Evolutionary conservation across 176 grass and related monocot species (phyloP).

Genomic region (Ananas comosus): DNA sequence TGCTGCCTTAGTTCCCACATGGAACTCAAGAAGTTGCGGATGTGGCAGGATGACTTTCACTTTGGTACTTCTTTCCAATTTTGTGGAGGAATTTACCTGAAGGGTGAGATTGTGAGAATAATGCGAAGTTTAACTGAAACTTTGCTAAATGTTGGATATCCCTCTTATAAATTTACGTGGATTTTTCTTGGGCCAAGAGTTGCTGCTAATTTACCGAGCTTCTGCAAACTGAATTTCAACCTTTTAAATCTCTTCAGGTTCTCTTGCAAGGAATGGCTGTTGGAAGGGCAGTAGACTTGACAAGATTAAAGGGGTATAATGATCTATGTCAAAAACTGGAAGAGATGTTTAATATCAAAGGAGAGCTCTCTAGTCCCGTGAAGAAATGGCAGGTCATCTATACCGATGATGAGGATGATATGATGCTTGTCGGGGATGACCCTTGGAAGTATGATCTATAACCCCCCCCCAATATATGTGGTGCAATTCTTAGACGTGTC

Average conservation of each 20-base stretch:
- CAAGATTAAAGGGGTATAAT: constrained; percentile 53
- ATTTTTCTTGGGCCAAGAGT: neutral
- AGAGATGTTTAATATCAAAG: neutral
- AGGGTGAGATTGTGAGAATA: too few species aligned
- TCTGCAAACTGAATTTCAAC: neutral
- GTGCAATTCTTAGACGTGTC: too few species aligned
- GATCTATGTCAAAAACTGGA: constrained; percentile 41
- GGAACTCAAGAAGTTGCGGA: too few species aligned
- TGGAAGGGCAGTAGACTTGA: constrained; percentile 84
- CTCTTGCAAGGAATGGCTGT: constrained; percentile 92
- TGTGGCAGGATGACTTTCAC: too few species aligned
- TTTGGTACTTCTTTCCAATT: too few species aligned
- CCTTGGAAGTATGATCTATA: constrained; percentile 66
- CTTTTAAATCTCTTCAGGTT: constrained; percentile 30
- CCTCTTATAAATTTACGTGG: neutral
- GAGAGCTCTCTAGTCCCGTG: constrained; percentile 37
- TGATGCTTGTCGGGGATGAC: constrained; percentile 93
- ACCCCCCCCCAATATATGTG: neutral
- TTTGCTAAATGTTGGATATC: too few species aligned
- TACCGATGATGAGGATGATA: constrained; percentile 82
- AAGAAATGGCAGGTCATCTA: constrained; percentile 78
- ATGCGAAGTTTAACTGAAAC: too few species aligned
- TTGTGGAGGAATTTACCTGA: too few species aligned
- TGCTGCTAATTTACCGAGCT: neutral
- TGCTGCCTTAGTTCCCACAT: too few species aligned